Base-by-base conservation (phyloP, 2,329 filamentous ascomycete species). In the Botryotinia narcissicola region DNA sequence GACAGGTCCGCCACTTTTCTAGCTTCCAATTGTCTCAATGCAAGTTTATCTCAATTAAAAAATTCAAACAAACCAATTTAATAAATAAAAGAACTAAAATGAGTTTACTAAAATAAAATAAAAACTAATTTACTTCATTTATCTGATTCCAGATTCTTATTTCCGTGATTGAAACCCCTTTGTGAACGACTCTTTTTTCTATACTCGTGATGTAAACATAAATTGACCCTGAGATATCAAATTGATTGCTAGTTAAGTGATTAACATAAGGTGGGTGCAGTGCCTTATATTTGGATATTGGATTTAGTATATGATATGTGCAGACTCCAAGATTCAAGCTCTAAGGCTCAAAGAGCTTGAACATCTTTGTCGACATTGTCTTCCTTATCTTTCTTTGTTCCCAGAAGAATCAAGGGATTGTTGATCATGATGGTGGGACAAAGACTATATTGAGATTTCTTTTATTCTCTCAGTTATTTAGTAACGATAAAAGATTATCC, bases 401-500 rank as follows among this genome's bases (percentile, higher is more conserved):
- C 16, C 22, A 37, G 12, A n/a, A 18, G 2, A 35, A 40, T 9
- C 22, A 14, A n/a, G 10, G 25, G 3, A 40, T 40, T n/a, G 3
- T 42, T 62, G 22, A n/a, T 54, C 1, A 8, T 9, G 5, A 14
- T 0, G 12, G 25, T n/a, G 8, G 16, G 14, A 42, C 35, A n/a
- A 42, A 8, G 37, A 40, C 5, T n/a, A 0, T 2, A 16, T 62
- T 14, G 2, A n/a, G 0, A 4, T 9, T 9, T 32, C n/a, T 0
- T 32, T 57, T 61, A 10, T 16, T 18, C 25, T 40, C 10, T n/a
- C 22, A 62, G 2, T 62, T 9, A n/a, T 62, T 16, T 61, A 0
- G 5, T 22, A 25, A 12, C 22, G 3, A 61, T 1, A 25, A 5
- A 40, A n/a, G 22, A 1, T 12, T 3, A n/a, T 61, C 5, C 6